Base-by-base conservation (phyloP, 108 stramenopile genomes). In the Poteriospumella lacustris region DNA sequence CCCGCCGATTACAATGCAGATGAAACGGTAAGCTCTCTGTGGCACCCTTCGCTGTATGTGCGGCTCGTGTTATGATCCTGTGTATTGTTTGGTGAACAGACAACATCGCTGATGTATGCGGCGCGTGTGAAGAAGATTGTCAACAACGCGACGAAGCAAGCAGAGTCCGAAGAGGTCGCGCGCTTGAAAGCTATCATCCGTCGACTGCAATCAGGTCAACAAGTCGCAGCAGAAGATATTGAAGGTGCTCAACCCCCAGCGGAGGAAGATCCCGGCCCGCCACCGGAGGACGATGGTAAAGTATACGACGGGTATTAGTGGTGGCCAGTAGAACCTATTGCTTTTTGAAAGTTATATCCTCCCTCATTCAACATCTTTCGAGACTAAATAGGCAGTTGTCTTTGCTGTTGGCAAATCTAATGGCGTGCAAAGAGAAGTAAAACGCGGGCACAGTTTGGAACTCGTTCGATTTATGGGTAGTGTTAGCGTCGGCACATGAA, bases 1-100 rank as follows among this genome's bases (percentile, higher is more conserved):
- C 93, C 93, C 0, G 87, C 91, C 0, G 90, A 89, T 68, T 87
- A 87, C 59, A 91, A 90, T 81, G 59, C 68, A 38, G 64, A 67
- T 28, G 93, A 93, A 79, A 87, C 83, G 1, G 78, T 1, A 2
- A 77, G 78, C 39, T 64, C 60, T n/a, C n/a, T n/a, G n/a, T n/a
- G n/a, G n/a, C n/a, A n/a, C n/a, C n/a, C n/a, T n/a, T n/a, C n/a
- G n/a, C n/a, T n/a, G n/a, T n/a, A n/a, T n/a, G n/a, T n/a, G n/a
- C n/a, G n/a, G n/a, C n/a, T n/a, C n/a, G n/a, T n/a, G n/a, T n/a
- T n/a, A n/a, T n/a, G n/a, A n/a, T n/a, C n/a, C n/a, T n/a, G n/a
- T n/a, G n/a, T n/a, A n/a, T n/a, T n/a, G n/a, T n/a, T n/a, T n/a
- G n/a, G n/a, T n/a, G n/a, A n/a, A n/a, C n/a, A n/a, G n/a, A n/a